Conservation (phyloP, 1,284 basidiomycete genomes). For the Ustilago sp. region DNA sequence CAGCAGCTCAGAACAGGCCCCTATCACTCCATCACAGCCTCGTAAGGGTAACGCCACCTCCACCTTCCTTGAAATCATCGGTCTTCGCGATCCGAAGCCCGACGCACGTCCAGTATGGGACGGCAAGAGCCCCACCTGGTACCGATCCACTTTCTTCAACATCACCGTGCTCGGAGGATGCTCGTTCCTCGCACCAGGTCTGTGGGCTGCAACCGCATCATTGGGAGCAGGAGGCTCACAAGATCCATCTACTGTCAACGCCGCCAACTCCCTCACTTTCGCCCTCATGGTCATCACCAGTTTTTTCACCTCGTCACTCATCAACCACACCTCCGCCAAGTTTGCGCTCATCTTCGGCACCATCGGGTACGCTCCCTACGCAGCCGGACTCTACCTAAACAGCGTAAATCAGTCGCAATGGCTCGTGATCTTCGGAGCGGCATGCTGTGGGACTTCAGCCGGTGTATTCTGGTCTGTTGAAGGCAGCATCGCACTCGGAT, state of each 20-base stretch:
- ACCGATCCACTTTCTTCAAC: slow-evolving; percentile 58
- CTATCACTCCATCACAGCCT: not conserved
- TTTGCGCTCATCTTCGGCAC: slow-evolving; percentile 66
- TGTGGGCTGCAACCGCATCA: slow-evolving; percentile 64
- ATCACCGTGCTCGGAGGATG: slow-evolving; percentile 67
- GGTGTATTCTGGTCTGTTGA: slow-evolving; percentile 69
- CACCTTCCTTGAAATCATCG: slow-evolving; percentile 32
- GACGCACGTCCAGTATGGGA: slow-evolving; percentile 37
- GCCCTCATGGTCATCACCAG: slow-evolving; percentile 69
- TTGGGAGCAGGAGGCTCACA: slow-evolving; percentile 68
- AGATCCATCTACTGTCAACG: slow-evolving; percentile 66
- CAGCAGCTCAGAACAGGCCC: slow-evolving; percentile 8
- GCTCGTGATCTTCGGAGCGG: slow-evolving; percentile 69
- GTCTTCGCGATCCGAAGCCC: slow-evolving; percentile 43
- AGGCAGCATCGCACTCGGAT: slow-evolving; percentile 56
- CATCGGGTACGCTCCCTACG: slow-evolving; percentile 67
- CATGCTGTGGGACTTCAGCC: slow-evolving; percentile 69
- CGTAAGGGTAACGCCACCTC: slow-evolving; percentile 11
- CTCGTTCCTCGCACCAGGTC: slow-evolving; percentile 69
- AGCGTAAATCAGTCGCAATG: slow-evolving; percentile 59
- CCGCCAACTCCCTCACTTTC: slow-evolving; percentile 69
- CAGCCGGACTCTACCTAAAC: slow-evolving; percentile 67
- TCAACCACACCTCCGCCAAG: slow-evolving; percentile 61
- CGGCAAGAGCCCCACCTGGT: slow-evolving; percentile 43
- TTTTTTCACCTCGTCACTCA: slow-evolving; percentile 47